Percentiles rank a stretch among this genome's conserved stretches.
Evolutionary conservation across 371 early-diverging fungal genomes (phyloP).

Genomic region (Syncephalastrum monosporum): DNA sequence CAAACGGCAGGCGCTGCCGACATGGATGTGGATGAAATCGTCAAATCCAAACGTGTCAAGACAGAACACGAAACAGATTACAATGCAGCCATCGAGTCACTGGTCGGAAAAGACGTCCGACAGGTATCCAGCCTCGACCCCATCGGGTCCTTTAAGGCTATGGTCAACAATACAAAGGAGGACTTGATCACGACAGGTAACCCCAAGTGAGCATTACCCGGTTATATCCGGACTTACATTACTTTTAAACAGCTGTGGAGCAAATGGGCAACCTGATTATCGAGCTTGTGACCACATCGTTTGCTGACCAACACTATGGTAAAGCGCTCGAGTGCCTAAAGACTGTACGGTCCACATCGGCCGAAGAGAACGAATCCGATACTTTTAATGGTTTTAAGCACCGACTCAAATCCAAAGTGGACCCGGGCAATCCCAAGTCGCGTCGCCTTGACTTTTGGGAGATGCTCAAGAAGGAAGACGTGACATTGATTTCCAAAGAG

Average conservation of each 20-base stretch:
- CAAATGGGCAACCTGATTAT: slow-evolving; percentile 57
- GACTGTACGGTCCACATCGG: slow-evolving; percentile 43
- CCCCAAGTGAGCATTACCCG: background rate
- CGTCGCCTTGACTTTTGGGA: slow-evolving; percentile 41
- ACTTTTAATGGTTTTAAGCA: slow-evolving; percentile 43
- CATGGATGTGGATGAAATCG: background rate
- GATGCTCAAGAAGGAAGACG: slow-evolving; percentile 17
- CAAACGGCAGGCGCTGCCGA: slow-evolving; percentile 10
- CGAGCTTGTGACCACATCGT: slow-evolving; percentile 47
- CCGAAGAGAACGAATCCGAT: slow-evolving; percentile 37
- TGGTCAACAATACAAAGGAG: slow-evolving; percentile 43
- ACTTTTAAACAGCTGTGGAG: slow-evolving; percentile 39
- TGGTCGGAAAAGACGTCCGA: slow-evolving; percentile 33
- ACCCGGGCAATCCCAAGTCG: slow-evolving; percentile 15
- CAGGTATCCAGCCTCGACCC: slow-evolving; percentile 56
- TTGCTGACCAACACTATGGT: slow-evolving; percentile 53
- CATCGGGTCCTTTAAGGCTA: slow-evolving; percentile 57
- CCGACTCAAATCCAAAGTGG: slow-evolving; percentile 26
- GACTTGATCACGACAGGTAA: slow-evolving; percentile 47
- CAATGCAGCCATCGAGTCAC: background rate
- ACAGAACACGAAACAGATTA: slow-evolving; percentile 7
- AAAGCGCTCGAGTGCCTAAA: slow-evolving; percentile 54
- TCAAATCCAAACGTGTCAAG: slow-evolving; percentile 9
- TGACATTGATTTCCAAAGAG: slow-evolving; percentile 39
- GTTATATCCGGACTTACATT: background rate